Percentiles rank a stretch among this genome's conserved stretches.
These are phyloP conservation scores for Tephrocybe sp. DNA, from an alignment of 768 basidiomycete species.

Conservation along the genomic window DNA sequence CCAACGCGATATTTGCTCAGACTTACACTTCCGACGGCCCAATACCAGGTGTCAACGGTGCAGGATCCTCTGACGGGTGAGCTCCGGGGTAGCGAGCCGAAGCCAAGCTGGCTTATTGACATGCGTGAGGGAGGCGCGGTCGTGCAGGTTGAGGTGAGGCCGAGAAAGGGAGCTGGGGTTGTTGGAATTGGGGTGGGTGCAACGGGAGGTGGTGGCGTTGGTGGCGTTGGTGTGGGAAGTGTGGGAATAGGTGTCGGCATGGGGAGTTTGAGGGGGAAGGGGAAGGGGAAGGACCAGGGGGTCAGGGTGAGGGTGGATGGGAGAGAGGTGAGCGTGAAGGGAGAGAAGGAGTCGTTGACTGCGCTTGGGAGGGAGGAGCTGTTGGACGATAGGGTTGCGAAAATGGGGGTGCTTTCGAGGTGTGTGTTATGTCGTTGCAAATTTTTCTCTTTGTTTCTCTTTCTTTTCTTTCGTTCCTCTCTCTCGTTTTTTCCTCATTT, in stretches of 20 bases:
- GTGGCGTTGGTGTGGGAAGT: conserved; percentile 2
- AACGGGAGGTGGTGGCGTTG: too few relatives aligned
- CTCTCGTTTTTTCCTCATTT: conserved; percentile 2
- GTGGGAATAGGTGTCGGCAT: conserved; percentile 27
- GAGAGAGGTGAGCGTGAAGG: conserved; percentile 57
- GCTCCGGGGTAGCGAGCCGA: conserved; percentile 54
- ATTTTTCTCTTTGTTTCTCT: too few relatives aligned
- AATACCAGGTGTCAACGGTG: conserved; percentile 73
- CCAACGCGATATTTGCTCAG: conserved; percentile 77
- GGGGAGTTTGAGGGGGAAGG: conserved; percentile 29
- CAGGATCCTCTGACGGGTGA: conserved; percentile 81
- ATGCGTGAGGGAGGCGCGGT: conserved; percentile 52
- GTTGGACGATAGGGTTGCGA: conserved; percentile 65
- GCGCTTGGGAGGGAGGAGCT: conserved; percentile 74
- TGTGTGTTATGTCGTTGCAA: too few relatives aligned
- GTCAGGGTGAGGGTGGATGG: conserved; percentile 41
- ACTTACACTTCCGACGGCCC: conserved; percentile 79
- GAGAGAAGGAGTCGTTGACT: conserved; percentile 78
- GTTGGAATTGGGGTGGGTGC: too few relatives aligned
- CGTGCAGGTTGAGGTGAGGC: conserved; percentile 57
- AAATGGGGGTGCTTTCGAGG: conserved; percentile 71
- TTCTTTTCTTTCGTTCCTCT: conserved; percentile 10
- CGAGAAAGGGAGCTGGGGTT: too few relatives aligned
- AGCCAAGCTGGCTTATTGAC: conserved; percentile 72
- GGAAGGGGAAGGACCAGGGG: conserved; percentile 25